Percentiles rank a stretch among this genome's conserved stretches.
Evolutionary conservation across 2,329 filamentous ascomycete species (phyloP).

Genomic region (Dactylella cylindrospora): DNA sequence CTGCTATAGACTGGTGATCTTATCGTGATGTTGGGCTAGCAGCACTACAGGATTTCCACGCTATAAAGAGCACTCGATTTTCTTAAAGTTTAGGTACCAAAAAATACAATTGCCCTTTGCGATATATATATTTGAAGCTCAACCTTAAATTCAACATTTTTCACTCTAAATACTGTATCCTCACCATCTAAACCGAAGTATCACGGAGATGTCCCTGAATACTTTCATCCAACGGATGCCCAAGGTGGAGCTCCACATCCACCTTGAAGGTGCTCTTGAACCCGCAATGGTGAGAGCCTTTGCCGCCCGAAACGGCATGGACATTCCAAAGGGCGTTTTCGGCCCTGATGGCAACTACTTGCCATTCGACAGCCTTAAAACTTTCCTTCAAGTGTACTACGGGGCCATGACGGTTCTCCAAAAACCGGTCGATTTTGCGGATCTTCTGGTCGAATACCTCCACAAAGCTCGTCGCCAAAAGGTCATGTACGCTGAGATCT

Average conservation of each 20-base stretch:
- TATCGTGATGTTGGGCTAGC: too few species aligned
- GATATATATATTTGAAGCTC: too few species aligned
- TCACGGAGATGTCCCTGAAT: too few species aligned
- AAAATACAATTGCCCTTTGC: too few species aligned
- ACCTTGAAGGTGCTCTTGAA: conserved; percentile 74
- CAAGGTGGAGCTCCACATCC: conserved; percentile 82
- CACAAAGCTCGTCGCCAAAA: conserved; percentile 64
- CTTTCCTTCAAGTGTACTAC: conserved; percentile 79
- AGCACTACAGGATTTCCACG: too few species aligned
- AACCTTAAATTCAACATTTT: too few species aligned
- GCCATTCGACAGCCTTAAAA: conserved; percentile 69
- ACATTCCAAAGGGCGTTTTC: conserved; percentile 57
- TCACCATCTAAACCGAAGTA: too few species aligned
- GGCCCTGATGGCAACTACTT: conserved; percentile 58
- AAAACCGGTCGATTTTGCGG: conserved; percentile 68
- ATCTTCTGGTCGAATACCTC: conserved; percentile 72
- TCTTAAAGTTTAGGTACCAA: too few species aligned
- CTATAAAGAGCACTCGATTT: too few species aligned
- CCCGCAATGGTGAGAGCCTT: conserved; percentile 70
- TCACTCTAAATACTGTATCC: too few species aligned
- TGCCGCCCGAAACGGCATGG: conserved; percentile 66
- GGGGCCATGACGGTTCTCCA: conserved; percentile 71
- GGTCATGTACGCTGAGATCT: conserved; percentile 73
- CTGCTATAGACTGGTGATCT: too few species aligned
- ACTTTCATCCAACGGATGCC: too few species aligned